Evolutionary conservation across 1,139 yeast genomes (phyloP), one percentile per base, ranked within the genome.

Genomic region (Pichia sp.): DNA sequence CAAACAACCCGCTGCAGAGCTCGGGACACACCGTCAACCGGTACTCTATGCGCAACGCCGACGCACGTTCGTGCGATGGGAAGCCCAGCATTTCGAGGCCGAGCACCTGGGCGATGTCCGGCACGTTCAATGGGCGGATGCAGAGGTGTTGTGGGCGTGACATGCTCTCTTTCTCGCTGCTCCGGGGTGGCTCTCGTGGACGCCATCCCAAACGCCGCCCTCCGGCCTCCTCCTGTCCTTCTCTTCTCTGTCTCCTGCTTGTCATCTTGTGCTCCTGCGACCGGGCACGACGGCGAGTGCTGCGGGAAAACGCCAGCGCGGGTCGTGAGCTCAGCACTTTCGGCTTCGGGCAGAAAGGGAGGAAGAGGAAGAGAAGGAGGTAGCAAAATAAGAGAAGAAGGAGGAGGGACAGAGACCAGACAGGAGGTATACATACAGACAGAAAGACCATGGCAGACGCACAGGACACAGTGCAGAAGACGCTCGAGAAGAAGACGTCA

Each of bases 21-120:
- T 93, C 99, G 10, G 98, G 98, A 68, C 97, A 91, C 3, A 76
- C 82, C 2, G 79, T 78, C 61, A 93, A 75, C 63, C 97, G 78
- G 73, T 88, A 92, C 60, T 73, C 73, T 57, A 88, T 73, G 63
- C 80, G 84, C 55, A 84, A 90, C 30, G 67, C 69, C 6, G 89
- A 69, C 53, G 90, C 85, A 57, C 95, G 80, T 67, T 85, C 92
- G 10, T 73, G 67, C 42, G 78, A 82, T 5, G 88, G 83, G 71
- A 90, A 91, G 12, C 95, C 91, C 53, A 73, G 71, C n/a, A 71
- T 67, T 69, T 92, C 98, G 48, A 91, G 75, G 16, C 69, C 78
- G 24, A 74, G 66, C 48, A 85, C 83, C 64, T 82, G 83, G 44
- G 80, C 82, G 27, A 83, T 68, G 67, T 92, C 98, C 60, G 80